Evolutionary conservation across 768 basidiomycete genomes (phyloP).

Genomic region (Leccinum pellstonianum): DNA sequence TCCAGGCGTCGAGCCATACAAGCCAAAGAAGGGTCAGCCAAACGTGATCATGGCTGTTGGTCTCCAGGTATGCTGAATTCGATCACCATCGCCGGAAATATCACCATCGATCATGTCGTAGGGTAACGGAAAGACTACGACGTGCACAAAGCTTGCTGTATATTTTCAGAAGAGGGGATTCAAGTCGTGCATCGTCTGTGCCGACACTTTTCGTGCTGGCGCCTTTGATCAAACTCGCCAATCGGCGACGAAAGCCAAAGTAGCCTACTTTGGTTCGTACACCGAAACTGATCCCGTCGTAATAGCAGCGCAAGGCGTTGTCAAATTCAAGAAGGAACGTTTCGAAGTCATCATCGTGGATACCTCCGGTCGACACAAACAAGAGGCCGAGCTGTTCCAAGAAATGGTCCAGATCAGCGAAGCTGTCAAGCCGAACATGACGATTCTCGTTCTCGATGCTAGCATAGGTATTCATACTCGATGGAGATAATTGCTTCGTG

Average conservation of each 20-base stretch:
- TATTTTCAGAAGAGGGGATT: slow-evolving; percentile 97
- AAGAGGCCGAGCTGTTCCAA: slow-evolving; percentile 93
- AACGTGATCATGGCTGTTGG: slow-evolving; percentile 99
- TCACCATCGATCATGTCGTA: slow-evolving; percentile 31
- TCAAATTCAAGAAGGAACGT: slow-evolving; percentile 96
- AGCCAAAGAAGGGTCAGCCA: slow-evolving; percentile 90
- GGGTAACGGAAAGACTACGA: slow-evolving; percentile 99
- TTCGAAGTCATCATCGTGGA: slow-evolving; percentile 99
- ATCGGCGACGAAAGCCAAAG: slow-evolving; percentile 97
- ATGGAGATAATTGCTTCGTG: background rate
- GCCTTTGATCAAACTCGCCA: slow-evolving; percentile 99
- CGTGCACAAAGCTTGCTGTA: slow-evolving; percentile 97
- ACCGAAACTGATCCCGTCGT: slow-evolving; percentile 98
- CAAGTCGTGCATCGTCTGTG: slow-evolving; percentile 96
- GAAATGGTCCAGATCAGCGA: slow-evolving; percentile 98
- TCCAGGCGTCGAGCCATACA: slow-evolving; percentile 92
- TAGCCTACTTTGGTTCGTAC: slow-evolving; percentile 98
- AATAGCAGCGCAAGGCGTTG: slow-evolving; percentile 91
- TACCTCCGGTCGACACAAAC: slow-evolving; percentile 95
- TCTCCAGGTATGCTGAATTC: slow-evolving; percentile 64
- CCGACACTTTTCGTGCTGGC: slow-evolving; percentile 98
- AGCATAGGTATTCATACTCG: slow-evolving; percentile 70
- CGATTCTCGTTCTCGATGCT: slow-evolving; percentile 91
- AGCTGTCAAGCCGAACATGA: slow-evolving; percentile 96
- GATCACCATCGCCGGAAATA: background rate